Evolutionary conservation across 495 filamentous ascomycete species (phyloP).

Genomic region (Friedmanniomyces endolithicus): DNA sequence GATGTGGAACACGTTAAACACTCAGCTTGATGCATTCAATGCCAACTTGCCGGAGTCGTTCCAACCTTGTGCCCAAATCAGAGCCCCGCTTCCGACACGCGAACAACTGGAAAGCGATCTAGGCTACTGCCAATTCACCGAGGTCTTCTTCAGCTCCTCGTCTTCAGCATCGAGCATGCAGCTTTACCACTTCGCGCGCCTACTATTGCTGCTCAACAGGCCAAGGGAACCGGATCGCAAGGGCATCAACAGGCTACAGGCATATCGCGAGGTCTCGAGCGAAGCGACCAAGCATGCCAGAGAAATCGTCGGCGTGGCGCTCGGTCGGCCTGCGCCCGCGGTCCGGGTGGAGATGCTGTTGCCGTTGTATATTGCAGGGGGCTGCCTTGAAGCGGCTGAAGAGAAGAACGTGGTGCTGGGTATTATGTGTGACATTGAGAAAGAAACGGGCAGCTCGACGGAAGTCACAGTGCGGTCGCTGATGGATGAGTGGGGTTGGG

Average conservation of each 20-base stretch:
- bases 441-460: conserved; percentile 50
- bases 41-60: conserved; percentile 46
- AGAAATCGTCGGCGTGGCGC: conserved; percentile 45
- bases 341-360: conserved; percentile 49
- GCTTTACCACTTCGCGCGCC: conserved; percentile 53
- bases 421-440: conserved; percentile 45
- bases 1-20: conserved; percentile 42
- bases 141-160: conserved; percentile 51
- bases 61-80: conserved; percentile 36
- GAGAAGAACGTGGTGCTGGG: conserved; percentile 39
- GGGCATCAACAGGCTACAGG: conserved; percentile 36
- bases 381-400: conserved; percentile 35
- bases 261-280: conserved; percentile 40
- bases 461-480: conserved; percentile 46
- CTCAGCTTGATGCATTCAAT: conserved; percentile 48
- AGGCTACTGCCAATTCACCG: conserved; percentile 38
- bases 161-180: conserved; percentile 54
- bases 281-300: conserved; percentile 46
- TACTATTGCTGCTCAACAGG: conserved; percentile 49
- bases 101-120: conserved; percentile 19
- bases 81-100: conserved; percentile 11
- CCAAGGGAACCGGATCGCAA: conserved; percentile 37
- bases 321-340: conserved; percentile 41
- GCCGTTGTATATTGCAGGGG: conserved; percentile 50
- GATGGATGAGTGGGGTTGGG: conserved; percentile 40